Percentiles rank a stretch among this genome's conserved stretches.
phyloP scores from a whole-genome alignment of 371 early-diverging fungal species.

The Apophysomyces variabilis region DNA sequence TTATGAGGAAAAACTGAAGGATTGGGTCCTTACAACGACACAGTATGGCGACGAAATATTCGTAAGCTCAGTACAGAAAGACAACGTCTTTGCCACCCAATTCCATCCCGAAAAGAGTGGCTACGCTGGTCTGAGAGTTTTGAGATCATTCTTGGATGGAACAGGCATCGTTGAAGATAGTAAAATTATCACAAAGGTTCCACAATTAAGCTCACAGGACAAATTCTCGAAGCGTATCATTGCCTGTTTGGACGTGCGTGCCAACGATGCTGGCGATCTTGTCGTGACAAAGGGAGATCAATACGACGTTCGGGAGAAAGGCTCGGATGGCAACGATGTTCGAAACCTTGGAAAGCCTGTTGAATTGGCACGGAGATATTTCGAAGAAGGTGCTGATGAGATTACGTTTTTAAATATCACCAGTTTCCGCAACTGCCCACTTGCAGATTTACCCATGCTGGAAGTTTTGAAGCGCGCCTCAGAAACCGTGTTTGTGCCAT shows the following conservation, averaged over 20 bases:
- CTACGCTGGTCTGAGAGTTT: conserved; percentile 79
- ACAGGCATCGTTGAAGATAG: conserved; percentile 40
- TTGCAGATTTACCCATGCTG: conserved; percentile 93
- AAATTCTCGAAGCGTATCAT: conserved; percentile 89
- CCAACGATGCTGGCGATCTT: conserved; percentile 94
- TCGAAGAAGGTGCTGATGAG: conserved; percentile 96
- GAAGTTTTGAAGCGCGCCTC: conserved; percentile 87
- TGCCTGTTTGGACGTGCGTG: conserved; percentile 96
- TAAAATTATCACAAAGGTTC: conserved; percentile 28
- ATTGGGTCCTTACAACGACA: conserved; percentile 79
- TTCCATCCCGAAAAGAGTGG: conserved; percentile 99
- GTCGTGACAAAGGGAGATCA: conserved; percentile 99
- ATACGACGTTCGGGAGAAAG: conserved; percentile 93
- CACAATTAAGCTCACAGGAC: conserved; percentile 48
- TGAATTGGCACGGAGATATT: conserved; percentile 90
- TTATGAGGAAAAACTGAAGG: conserved; percentile 50
- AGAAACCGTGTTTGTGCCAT: conserved; percentile 94
- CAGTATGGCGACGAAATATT: conserved; percentile 89
- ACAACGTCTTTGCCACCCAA: conserved; percentile 94
- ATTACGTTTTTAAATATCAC: conserved; percentile 97
- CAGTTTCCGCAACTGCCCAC: conserved; percentile 91
- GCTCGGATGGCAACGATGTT: conserved; percentile 67
- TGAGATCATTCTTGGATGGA: conserved; percentile 80
- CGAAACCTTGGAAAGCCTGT: conserved; percentile 97
- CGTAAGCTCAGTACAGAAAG: conserved; percentile 80